phyloP scores from a whole-genome alignment of 108 stramenopile genomes.

The Skeletonema marinoi region DNA sequence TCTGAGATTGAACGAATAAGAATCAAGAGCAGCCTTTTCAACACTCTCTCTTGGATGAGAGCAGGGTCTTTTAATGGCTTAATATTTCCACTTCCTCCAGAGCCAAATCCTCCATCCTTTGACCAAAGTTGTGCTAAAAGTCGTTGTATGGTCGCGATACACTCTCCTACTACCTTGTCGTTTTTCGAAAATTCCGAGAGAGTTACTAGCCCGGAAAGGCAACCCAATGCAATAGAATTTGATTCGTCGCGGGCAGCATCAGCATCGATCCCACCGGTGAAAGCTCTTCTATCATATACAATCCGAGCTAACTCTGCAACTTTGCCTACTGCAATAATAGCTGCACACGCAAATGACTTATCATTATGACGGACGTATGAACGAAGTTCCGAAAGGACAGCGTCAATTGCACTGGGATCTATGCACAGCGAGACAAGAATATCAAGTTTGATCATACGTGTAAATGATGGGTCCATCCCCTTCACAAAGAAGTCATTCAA shows the following conservation, averaged over 20 bases:
- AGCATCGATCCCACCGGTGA: slow-evolving; percentile 43
- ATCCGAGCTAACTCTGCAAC: slow-evolving; percentile 83
- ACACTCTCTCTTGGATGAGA: slow-evolving; percentile 55
- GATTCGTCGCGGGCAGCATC: slow-evolving; percentile 55
- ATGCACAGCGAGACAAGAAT: slow-evolving; percentile 87
- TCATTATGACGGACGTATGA: slow-evolving; percentile 90
- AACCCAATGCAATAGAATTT: slow-evolving; percentile 81
- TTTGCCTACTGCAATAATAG: slow-evolving; percentile 91
- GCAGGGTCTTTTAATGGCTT: slow-evolving; percentile 63
- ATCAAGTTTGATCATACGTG: slow-evolving; percentile 94
- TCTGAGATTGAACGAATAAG: slow-evolving; percentile 57
- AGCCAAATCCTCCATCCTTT: background rate
- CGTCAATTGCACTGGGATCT: slow-evolving; percentile 78
- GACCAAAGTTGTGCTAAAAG: slow-evolving; percentile 82
- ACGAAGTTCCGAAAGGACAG: slow-evolving; percentile 91
- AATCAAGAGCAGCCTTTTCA: slow-evolving; percentile 75
- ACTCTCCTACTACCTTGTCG: slow-evolving; percentile 87
- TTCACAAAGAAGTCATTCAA: slow-evolving; percentile 96
- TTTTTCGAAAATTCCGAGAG: slow-evolving; percentile 75
- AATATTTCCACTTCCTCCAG: slow-evolving; percentile 11
- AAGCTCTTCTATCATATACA: slow-evolving; percentile 75
- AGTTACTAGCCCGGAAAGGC: slow-evolving; percentile 85
- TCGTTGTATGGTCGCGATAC: slow-evolving; percentile 84
- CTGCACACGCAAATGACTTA: slow-evolving; percentile 86
- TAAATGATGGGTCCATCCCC: slow-evolving; percentile 91